phyloP scores from a whole-genome alignment of 495 filamentous ascomycete genomes.

The Astrothelium macrocarpum region DNA sequence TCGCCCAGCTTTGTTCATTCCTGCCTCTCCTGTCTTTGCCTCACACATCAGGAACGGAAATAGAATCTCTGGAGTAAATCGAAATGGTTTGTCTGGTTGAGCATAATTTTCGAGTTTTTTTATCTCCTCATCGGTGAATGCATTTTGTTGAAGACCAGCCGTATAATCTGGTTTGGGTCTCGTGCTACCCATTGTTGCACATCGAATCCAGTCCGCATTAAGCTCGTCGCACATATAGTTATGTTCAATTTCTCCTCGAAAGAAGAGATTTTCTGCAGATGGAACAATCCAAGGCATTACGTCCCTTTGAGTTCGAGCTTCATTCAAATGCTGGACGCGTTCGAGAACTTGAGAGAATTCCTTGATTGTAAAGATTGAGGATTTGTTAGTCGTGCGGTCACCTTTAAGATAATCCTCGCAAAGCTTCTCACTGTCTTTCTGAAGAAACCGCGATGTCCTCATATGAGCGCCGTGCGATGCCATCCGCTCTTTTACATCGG shows the following conservation, averaged over 20 bases:
- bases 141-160: not conserved
- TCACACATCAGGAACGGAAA: slow-evolving; percentile 1
- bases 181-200: not conserved
- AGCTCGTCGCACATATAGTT: not conserved
- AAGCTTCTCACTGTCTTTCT: not conserved
- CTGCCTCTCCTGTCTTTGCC: not conserved
- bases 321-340: not conserved
- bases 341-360: not conserved
- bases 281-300: not conserved
- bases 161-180: not conserved
- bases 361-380: not conserved
- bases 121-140: not conserved
- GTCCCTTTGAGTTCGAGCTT: not conserved
- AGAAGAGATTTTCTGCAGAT: not conserved
- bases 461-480: not conserved
- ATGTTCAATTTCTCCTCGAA: not conserved
- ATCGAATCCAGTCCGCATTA: not conserved
- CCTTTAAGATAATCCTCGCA: not conserved
- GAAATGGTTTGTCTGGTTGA: not conserved
- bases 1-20: not conserved
- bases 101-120: not conserved
- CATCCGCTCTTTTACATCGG: not conserved
- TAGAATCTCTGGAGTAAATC: not conserved
- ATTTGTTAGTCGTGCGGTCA: not conserved
- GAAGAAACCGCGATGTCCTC: not conserved